Conservation (phyloP, 192 early-diverging fungal genomes). For the Oehlia diaphana region DNA sequence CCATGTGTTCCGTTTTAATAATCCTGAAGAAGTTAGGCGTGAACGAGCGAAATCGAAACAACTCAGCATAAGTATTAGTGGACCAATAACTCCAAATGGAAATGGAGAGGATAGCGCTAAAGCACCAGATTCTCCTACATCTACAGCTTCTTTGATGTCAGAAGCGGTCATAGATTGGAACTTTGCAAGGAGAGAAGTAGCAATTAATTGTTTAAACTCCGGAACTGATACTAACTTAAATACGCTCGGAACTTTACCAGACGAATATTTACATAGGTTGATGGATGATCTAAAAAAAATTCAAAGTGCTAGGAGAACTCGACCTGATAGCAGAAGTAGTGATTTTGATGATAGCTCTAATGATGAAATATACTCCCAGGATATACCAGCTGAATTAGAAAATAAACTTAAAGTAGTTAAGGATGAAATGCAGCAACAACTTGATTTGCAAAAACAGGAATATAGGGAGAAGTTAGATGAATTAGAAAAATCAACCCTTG, state of each 20-base stretch:
- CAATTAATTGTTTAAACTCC: slow-evolving; percentile 46
- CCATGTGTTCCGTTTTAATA: slow-evolving; percentile 84
- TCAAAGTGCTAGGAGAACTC: slow-evolving; percentile 46
- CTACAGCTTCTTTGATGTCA: slow-evolving; percentile 44
- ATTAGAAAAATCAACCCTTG: slow-evolving; percentile 39
- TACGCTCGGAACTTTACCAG: slow-evolving; percentile 49
- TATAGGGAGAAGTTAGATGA: slow-evolving; percentile 57
- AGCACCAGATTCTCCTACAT: slow-evolving; percentile 38
- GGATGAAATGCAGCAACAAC: slow-evolving; percentile 52
- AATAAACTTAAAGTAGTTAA: slow-evolving; percentile 49
- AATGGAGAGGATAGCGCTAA: slow-evolving; percentile 41
- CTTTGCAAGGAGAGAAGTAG: slow-evolving; percentile 70
- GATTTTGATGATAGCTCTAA: slow-evolving; percentile 41
- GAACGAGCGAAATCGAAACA: slow-evolving; percentile 50
- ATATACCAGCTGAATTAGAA: slow-evolving; percentile 44
- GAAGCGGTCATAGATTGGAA: slow-evolving; percentile 71
- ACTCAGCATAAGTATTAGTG: slow-evolving; percentile 29
- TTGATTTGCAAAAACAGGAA: slow-evolving; percentile 51
- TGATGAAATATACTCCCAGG: slow-evolving; percentile 34
- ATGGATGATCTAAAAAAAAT: slow-evolving; percentile 61
- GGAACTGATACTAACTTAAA: slow-evolving; percentile 24
- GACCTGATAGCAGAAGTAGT: slow-evolving; percentile 50
- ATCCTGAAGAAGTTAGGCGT: slow-evolving; percentile 77
- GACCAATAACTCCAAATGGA: slow-evolving; percentile 19
- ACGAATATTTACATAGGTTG: slow-evolving; percentile 56